Base-by-base conservation (phyloP, 306 rosid species). In the Cucumis melo region DNA sequence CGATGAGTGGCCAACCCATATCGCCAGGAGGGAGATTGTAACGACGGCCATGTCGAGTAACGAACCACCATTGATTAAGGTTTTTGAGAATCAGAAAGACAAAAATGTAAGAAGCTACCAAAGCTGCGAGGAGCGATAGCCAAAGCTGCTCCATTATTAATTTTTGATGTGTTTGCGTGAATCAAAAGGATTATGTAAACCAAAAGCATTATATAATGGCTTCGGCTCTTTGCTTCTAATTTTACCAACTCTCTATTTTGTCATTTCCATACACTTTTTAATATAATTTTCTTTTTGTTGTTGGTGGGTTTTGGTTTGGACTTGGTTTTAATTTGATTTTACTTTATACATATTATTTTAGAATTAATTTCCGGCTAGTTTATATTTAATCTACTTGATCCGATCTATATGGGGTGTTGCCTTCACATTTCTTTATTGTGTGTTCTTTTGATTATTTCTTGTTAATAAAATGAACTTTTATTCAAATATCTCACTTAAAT, bases 1-100 rank as follows among this genome's bases (percentile, higher is more conserved):
- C 85, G 42, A 82, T 10, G 44, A 82, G 10, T 0, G 82, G 85
- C 85, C 85, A 82, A 38, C 85, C 85, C 85, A 82, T 74, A 51
- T 82, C 73, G 16, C 82, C 85, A 1, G 82, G 82, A 8, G 81
- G 78, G n/a, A 81, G 81, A 41, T 59, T 59, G 34, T 16, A 63
- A 23, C 60, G 46, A 11, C 56, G 19, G 17, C 81, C 71, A n/a
- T 71, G 53, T 12, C 54, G 46, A 3, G 12, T 39, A 16, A 76
- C 65, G 14, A 79, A 77, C 3, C 56, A 38, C 83, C 83, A 80
- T 23, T 72, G 41, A 15, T 80, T 79, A 21, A 83, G 10, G 17
- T 34, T 83, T 62, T 38, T 77, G 7, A 80, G 64, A 58, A 83
- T 38, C 56, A 51, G 54, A 19, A 79, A 83, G 3, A 83, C 63